Percentiles rank a stretch among this genome's conserved stretches.
phyloP scores from a whole-genome alignment of 371 early-diverging fungal genomes.

The Lichtheimia corymbifera region DNA sequence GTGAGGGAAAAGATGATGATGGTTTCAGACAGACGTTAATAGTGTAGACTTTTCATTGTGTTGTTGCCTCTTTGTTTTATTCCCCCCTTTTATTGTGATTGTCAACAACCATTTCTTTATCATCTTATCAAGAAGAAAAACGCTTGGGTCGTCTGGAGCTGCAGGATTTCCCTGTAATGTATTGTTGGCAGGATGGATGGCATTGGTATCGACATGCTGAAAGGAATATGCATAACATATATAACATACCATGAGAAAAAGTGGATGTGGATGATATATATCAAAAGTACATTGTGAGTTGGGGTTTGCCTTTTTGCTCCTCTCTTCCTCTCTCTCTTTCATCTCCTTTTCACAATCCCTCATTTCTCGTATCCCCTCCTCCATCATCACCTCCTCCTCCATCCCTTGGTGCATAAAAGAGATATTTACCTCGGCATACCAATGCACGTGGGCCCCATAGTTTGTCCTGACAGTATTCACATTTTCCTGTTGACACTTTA shows the following conservation, averaged over 20 bases:
- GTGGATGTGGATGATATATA: too few relatives aligned
- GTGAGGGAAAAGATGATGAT: slow-evolving; percentile 44
- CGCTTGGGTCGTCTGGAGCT: not conserved
- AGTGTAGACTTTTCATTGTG: slow-evolving; percentile 2
- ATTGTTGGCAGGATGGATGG: slow-evolving; percentile 1
- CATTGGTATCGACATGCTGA: not conserved
- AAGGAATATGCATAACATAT: not conserved
- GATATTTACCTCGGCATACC: slow-evolving; percentile 6
- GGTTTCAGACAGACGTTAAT: slow-evolving; percentile 8
- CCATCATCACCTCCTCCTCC: too few relatives aligned
- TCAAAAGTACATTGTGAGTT: too few relatives aligned
- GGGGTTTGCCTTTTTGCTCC: too few relatives aligned
- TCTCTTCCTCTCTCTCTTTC: too few relatives aligned
- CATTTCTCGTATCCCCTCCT: too few relatives aligned
- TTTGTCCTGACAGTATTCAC: slow-evolving; percentile 9
- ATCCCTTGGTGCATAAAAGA: too few relatives aligned
- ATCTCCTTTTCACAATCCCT: too few relatives aligned
- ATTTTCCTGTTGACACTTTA: slow-evolving; percentile 7
- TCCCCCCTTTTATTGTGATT: not conserved
- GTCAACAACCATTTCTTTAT: too few relatives aligned
- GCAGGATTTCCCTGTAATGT: not conserved
- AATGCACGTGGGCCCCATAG: slow-evolving; percentile 13
- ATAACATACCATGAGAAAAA: too few relatives aligned
- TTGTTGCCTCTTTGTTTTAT: slow-evolving; percentile 1
- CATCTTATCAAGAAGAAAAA: not conserved